Conservation (phyloP, 257 asterid genomes). For the Ligustrum vulgare region DNA sequence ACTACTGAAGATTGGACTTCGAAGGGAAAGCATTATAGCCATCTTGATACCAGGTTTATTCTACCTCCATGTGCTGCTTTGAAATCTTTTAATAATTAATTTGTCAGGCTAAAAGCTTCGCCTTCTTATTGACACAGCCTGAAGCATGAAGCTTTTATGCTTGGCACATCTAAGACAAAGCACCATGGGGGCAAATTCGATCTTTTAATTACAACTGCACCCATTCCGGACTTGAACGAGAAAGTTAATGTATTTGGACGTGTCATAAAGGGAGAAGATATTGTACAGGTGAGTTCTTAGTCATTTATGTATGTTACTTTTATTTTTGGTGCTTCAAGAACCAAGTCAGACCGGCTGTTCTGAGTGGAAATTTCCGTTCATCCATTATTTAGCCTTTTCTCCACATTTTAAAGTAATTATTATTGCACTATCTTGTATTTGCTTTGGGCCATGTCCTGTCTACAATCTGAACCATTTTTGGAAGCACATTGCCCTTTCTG, state of each 20-base stretch:
- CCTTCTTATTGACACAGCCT: slow-evolving; percentile 35
- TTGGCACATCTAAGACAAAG: slow-evolving; percentile 84
- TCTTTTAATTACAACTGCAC: slow-evolving; percentile 89
- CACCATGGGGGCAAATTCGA: slow-evolving; percentile 69
- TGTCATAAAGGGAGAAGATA: slow-evolving; percentile 90
- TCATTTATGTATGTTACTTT: background rate
- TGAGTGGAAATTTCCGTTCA: background rate
- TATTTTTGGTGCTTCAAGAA: background rate
- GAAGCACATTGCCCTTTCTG: background rate
- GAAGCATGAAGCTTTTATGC: slow-evolving; percentile 99
- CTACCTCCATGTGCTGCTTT: slow-evolving; percentile 18
- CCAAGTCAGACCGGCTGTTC: background rate
- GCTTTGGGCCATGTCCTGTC: background rate
- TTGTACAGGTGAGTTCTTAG: slow-evolving; percentile 69
- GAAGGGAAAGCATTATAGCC: slow-evolving; percentile 83
- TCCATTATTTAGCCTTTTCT: background rate
- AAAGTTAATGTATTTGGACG: slow-evolving; percentile 89
- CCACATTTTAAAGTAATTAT: background rate
- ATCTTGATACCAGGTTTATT: slow-evolving; percentile 81
- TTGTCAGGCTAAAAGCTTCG: background rate
- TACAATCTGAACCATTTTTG: no score
- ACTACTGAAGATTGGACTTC: slow-evolving; percentile 84
- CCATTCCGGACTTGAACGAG: slow-evolving; percentile 82
- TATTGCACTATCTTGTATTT: background rate
- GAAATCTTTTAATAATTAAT: background rate